A percentile compares a stretch with the other conserved stretches of the same genome.
These are phyloP conservation scores for Apostasia shenzhenica DNA, from an alignment of 106 monocot species.

Conservation along the genomic window DNA sequence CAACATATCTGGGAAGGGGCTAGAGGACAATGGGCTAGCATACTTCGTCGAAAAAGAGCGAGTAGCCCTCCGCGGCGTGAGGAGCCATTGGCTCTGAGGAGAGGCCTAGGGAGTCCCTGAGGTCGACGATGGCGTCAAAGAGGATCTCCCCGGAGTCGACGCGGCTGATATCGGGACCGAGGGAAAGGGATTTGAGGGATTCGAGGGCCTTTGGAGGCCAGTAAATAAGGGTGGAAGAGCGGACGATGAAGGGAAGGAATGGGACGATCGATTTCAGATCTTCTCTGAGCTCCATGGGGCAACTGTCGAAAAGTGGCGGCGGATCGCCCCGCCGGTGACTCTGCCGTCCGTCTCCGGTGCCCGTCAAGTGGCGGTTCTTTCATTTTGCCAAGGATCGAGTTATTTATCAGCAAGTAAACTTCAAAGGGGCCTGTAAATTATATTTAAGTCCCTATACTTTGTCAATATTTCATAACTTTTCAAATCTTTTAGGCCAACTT, in stretches of 20 bases:
- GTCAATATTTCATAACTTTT: too few relatives aligned
- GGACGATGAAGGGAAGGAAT: conserved; percentile 49
- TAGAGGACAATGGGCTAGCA: too few relatives aligned
- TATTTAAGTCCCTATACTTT: too few relatives aligned
- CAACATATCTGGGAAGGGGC: not conserved
- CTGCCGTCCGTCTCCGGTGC: too few relatives aligned
- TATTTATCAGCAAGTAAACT: too few relatives aligned
- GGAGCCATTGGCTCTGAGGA: conserved; percentile 26
- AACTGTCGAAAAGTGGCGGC: too few relatives aligned
- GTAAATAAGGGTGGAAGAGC: conserved; percentile 54
- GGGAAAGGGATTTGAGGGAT: conserved; percentile 48
- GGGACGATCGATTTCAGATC: conserved; percentile 74
- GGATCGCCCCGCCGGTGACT: not conserved
- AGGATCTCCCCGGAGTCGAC: conserved; percentile 69
- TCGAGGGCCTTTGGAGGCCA: conserved; percentile 59
- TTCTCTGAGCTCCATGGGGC: conserved; percentile 43
- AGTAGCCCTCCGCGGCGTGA: conserved; percentile 50
- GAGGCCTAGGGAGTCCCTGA: conserved; percentile 55
- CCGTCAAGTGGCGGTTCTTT: too few relatives aligned
- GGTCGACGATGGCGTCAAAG: conserved; percentile 58
- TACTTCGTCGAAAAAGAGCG: conserved; percentile 86
- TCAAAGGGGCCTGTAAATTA: too few relatives aligned
- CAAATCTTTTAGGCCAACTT: too few relatives aligned
- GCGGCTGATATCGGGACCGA: conserved; percentile 66
- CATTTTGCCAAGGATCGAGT: too few relatives aligned